Conservation (phyloP, 495 filamentous ascomycete genomes). For the Podospora pseudoanserina region DNA sequence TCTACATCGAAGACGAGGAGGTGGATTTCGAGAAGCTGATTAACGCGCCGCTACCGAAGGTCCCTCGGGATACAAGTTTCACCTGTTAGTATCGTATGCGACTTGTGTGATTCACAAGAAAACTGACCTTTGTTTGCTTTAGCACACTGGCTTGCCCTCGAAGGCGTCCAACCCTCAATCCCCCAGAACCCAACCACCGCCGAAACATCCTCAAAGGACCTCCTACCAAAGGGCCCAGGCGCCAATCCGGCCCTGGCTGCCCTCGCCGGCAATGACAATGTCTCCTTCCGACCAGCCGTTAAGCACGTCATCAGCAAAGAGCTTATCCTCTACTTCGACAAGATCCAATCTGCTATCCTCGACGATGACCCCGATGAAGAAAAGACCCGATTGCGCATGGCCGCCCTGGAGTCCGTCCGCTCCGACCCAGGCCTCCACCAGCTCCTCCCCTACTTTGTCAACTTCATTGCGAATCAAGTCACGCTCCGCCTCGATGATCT, state of each 20-base stretch:
- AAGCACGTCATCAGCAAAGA: slow-evolving; percentile 96
- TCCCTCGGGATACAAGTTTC: slow-evolving; percentile 87
- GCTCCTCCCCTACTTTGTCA: slow-evolving; percentile 89
- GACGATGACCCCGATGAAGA: slow-evolving; percentile 78
- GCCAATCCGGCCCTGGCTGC: slow-evolving; percentile 78
- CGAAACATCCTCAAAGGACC: slow-evolving; percentile 73
- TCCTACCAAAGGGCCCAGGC: slow-evolving; percentile 83
- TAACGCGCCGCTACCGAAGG: slow-evolving; percentile 89
- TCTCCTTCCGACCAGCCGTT: slow-evolving; percentile 79
- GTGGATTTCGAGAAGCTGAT: slow-evolving; percentile 98
- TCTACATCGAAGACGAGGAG: slow-evolving; percentile 97
- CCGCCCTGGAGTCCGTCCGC: slow-evolving; percentile 74
- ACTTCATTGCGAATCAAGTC: slow-evolving; percentile 90
- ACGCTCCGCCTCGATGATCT: slow-evolving; percentile 83
- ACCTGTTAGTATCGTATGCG: slow-evolving; percentile 58
- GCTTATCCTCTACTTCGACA: slow-evolving; percentile 94
- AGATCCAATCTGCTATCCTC: slow-evolving; percentile 78
- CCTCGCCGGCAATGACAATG: slow-evolving; percentile 75
- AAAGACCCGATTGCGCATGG: slow-evolving; percentile 64
- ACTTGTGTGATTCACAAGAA: not conserved
- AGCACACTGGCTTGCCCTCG: slow-evolving; percentile 95
- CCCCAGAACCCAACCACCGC: slow-evolving; percentile 88
- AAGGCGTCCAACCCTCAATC: slow-evolving; percentile 93
- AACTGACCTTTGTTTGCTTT: slow-evolving; percentile 13
- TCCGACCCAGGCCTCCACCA: slow-evolving; percentile 92